Percentiles rank a stretch among this genome's conserved stretches.
Conservation (phyloP, 257 asterid species). For the Pogostemon cablin region DNA sequence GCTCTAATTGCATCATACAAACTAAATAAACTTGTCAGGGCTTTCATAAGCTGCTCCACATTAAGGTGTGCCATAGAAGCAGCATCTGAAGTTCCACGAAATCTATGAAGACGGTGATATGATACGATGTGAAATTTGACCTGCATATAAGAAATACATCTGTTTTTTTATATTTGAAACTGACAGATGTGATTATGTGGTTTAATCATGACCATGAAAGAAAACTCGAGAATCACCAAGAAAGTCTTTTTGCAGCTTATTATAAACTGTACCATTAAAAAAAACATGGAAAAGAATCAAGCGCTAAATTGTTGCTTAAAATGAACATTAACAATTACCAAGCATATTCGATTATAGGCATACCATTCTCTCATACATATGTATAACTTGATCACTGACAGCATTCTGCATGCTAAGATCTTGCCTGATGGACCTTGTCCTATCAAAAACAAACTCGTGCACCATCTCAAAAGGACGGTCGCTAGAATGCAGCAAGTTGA, state of each 20-base stretch:
- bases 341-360: constrained; percentile 32
- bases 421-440: constrained; percentile 92
- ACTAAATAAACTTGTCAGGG: constrained; percentile 59
- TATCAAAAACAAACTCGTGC: constrained; percentile 89
- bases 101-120: constrained; percentile 62
- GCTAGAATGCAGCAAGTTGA: constrained; percentile 57
- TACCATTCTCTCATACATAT: constrained; percentile 95
- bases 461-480: constrained; percentile 76
- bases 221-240: constrained; percentile 5
- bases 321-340: constrained; percentile 4
- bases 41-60: constrained; percentile 86
- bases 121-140: constrained; percentile 87
- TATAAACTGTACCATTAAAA: background rate
- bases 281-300: background rate
- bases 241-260: constrained; percentile 11
- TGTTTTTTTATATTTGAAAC: background rate
- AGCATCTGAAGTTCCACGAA: constrained; percentile 45
- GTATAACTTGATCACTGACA: constrained; percentile 56
- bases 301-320: background rate
- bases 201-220: constrained; percentile 5
- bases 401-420: constrained; percentile 92
- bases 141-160: constrained; percentile 48
- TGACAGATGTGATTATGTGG: background rate
- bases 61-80: constrained; percentile 74
- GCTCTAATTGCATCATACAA: constrained; percentile 66